Evolutionary conservation across 768 basidiomycete genomes (phyloP).

Genomic region (Termitomyces sp.): DNA sequence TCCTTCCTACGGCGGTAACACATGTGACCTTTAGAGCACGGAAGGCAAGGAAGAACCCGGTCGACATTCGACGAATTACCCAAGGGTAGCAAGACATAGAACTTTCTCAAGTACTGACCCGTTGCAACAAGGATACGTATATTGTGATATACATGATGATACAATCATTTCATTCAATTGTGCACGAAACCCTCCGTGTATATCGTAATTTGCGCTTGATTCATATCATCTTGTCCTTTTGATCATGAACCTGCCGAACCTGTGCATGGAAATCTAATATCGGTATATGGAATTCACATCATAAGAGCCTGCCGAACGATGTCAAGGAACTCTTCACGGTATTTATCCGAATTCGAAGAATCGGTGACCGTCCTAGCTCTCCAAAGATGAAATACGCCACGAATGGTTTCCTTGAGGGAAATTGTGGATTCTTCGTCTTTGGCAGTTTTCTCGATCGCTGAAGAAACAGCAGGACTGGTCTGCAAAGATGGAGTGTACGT

Average conservation of each 20-base stretch:
- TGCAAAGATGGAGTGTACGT: neutral
- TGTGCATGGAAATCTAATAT: no score
- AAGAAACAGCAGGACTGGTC: conserved; percentile 4
- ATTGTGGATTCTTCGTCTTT: conserved; percentile 18
- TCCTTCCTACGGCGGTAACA: no score
- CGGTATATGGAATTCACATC: no score
- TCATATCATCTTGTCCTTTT: no score
- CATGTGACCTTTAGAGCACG: no score
- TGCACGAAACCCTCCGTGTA: neutral
- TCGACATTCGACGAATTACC: no score
- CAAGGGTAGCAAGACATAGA: no score
- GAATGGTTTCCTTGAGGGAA: conserved; percentile 46
- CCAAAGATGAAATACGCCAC: conserved; percentile 58
- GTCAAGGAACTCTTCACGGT: conserved; percentile 30
- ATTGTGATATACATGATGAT: neutral
- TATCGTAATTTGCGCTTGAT: neutral
- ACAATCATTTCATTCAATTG: neutral
- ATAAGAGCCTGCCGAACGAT: conserved; percentile 28
- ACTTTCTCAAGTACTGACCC: no score
- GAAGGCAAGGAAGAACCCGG: no score
- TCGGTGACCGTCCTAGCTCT: conserved; percentile 25
- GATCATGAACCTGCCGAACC: no score
- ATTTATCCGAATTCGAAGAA: conserved; percentile 12
- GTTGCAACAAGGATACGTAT: no score
- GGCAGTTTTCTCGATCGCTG: neutral